Evolutionary conservation across 768 basidiomycete genomes (phyloP).

Genomic region (Hericium rajendrae): DNA sequence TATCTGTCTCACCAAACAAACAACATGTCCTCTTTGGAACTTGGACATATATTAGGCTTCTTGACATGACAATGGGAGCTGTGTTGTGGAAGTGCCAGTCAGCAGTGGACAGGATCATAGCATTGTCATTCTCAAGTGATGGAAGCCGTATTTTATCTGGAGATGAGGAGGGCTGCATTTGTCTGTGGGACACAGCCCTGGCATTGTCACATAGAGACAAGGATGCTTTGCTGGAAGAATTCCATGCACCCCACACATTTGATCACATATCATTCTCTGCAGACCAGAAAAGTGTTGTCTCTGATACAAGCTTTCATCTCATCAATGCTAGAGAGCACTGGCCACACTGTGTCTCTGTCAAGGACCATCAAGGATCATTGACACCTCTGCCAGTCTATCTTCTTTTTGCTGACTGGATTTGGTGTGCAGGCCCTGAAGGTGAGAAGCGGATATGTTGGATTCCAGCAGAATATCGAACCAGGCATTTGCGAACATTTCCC

Average conservation of each 20-base stretch:
- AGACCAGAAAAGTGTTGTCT: neutral
- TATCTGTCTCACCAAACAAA: neutral
- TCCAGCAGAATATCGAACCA: neutral
- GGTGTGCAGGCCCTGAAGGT: neutral
- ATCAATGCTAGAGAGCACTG: neutral
- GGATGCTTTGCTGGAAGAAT: neutral
- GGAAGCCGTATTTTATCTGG: neutral
- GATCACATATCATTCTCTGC: neutral
- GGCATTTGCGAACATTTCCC: too few relatives aligned
- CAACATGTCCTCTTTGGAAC: neutral
- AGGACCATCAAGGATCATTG: neutral
- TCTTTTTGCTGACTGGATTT: neutral
- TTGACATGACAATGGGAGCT: neutral
- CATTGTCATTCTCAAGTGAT: neutral
- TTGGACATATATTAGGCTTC: neutral
- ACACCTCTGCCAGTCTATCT: neutral
- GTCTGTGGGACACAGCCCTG: neutral
- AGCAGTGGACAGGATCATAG: too few relatives aligned
- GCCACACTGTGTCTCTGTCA: neutral
- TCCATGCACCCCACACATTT: neutral
- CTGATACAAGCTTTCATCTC: neutral
- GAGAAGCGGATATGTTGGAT: neutral
- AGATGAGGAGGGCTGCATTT: neutral
- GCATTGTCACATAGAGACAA: neutral
- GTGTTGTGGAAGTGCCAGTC: neutral